phyloP scores from a whole-genome alignment of 257 asterid genomes.

The Rhazya stricta region DNA sequence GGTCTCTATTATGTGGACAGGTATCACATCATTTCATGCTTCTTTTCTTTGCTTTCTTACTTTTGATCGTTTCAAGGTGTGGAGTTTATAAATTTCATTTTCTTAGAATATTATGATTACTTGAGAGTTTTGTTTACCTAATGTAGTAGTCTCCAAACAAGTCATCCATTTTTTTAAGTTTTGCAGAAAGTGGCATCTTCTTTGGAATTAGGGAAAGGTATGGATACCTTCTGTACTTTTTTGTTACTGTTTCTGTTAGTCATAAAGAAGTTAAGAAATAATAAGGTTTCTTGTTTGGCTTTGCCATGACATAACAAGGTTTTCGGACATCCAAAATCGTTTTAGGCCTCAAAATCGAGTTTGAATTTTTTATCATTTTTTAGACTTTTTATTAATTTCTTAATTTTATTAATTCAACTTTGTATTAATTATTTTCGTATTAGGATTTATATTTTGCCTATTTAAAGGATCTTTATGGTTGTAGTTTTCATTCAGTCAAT shows the following conservation, averaged over 20 bases:
- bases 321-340: too few relatives aligned
- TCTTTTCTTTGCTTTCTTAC: slow-evolving; percentile 3
- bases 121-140: slow-evolving; percentile 7
- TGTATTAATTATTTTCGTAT: too few relatives aligned
- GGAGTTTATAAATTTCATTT: background rate
- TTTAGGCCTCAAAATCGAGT: too few relatives aligned
- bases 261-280: background rate
- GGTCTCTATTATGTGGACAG: slow-evolving; percentile 96
- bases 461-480: too few relatives aligned
- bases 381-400: too few relatives aligned
- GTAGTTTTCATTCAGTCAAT: too few relatives aligned
- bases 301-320: too few relatives aligned
- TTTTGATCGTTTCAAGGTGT: background rate
- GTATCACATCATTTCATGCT: slow-evolving; percentile 27
- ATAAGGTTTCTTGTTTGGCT: too few relatives aligned
- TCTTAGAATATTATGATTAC: background rate
- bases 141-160: slow-evolving; percentile 94
- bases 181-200: slow-evolving; percentile 94
- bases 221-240: background rate
- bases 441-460: too few relatives aligned
- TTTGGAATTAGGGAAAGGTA: slow-evolving; percentile 85
- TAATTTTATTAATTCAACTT: too few relatives aligned
- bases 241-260: background rate
- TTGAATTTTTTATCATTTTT: too few relatives aligned
- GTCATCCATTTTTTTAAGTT: slow-evolving; percentile 84